A percentile compares a stretch with the other conserved stretches of the same genome.
These are phyloP conservation scores for Mortierella claussenii DNA, from an alignment of 192 early-diverging fungal genomes.

Conservation along the genomic window DNA sequence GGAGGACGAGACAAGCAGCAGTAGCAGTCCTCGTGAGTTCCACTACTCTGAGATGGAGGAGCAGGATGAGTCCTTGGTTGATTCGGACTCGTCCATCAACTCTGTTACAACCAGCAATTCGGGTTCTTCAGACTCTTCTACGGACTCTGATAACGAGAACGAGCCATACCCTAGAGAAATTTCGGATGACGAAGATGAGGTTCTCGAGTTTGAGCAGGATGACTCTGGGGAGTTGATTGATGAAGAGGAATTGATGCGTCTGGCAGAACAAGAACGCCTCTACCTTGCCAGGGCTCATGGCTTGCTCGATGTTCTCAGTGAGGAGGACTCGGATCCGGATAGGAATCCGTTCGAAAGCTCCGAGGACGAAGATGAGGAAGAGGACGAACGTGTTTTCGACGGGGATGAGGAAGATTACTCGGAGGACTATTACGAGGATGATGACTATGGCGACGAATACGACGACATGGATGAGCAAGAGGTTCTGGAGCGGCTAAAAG, in stretches of 20 bases:
- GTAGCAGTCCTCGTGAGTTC: conserved; percentile 36
- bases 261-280: conserved; percentile 37
- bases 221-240: conserved; percentile 28
- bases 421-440: conserved; percentile 54
- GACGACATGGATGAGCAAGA: conserved; percentile 36
- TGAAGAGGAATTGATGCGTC: conserved; percentile 35
- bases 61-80: conserved; percentile 50
- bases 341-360: conserved; percentile 43
- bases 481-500: conserved; percentile 30
- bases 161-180: no score
- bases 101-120: conserved; percentile 17
- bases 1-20: conserved; percentile 25
- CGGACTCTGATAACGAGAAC: conserved; percentile 25
- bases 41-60: conserved; percentile 48
- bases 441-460: conserved; percentile 32
- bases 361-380: conserved; percentile 31
- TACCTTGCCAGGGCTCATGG: conserved; percentile 33
- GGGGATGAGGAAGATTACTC: conserved; percentile 49
- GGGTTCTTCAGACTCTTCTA: conserved; percentile 10
- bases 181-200: conserved; percentile 24
- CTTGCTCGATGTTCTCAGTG: conserved; percentile 28
- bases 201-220: conserved; percentile 30
- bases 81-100: conserved; percentile 46
- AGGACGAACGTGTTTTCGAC: conserved; percentile 23
- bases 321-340: conserved; percentile 42